Conservation (phyloP, 2,329 filamentous ascomycete genomes). For the Diaporthe citri region DNA sequence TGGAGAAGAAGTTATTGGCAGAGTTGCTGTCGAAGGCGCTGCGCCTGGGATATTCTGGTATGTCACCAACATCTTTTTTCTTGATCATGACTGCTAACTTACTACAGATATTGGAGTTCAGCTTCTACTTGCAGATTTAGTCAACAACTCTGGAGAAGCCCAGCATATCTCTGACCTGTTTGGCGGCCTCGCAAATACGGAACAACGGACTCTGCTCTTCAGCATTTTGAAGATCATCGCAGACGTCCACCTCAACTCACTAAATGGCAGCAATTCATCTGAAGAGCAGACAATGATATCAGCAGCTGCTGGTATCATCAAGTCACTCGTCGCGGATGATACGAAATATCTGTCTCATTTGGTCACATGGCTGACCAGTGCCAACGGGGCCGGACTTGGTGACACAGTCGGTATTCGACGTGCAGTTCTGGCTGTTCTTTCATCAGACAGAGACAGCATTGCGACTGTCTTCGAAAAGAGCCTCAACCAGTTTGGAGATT, state of each 20-base stretch:
- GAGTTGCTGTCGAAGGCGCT: conserved; percentile 71
- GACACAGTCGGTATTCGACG: conserved; percentile 75
- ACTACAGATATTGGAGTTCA: conserved; percentile 57
- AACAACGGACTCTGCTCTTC: conserved; percentile 59
- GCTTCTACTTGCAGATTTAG: conserved; percentile 51
- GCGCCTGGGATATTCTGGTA: conserved; percentile 80
- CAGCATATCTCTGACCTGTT: conserved; percentile 50
- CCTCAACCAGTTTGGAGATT: conserved; percentile 83
- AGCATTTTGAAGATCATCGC: conserved; percentile 60
- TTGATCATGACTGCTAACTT: neutral
- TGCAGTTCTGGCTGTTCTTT: conserved; percentile 71
- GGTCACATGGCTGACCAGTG: conserved; percentile 73
- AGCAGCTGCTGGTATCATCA: conserved; percentile 70
- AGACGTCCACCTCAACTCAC: conserved; percentile 55
- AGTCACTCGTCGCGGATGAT: conserved; percentile 60
- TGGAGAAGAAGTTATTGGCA: conserved; percentile 57
- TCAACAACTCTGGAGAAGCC: conserved; percentile 46
- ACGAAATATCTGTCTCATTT: conserved; percentile 66
- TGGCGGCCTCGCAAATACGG: conserved; percentile 53
- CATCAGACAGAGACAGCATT: conserved; percentile 64
- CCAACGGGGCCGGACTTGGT: conserved; percentile 74
- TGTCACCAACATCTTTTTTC: conserved; percentile 38
- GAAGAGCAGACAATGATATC: conserved; percentile 58
- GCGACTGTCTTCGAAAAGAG: conserved; percentile 74
- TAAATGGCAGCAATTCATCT: conserved; percentile 48